phyloP scores from a whole-genome alignment of 1,284 basidiomycete species.

The Melanopsichium pennsylvanicum region DNA sequence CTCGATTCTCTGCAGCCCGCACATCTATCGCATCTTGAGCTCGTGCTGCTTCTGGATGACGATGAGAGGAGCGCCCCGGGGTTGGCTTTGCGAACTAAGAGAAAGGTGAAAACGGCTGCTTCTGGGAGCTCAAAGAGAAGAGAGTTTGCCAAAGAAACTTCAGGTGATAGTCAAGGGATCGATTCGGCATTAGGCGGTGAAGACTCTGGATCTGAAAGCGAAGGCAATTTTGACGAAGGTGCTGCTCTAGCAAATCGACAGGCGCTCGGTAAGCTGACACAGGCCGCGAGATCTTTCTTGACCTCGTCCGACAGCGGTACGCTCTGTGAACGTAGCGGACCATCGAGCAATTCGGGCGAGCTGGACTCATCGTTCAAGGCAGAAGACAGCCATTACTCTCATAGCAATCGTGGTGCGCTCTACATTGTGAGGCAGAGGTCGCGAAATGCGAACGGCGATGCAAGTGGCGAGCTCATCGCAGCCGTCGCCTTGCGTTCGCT shows the following conservation, averaged over 20 bases:
- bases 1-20: slow-evolving; percentile 30
- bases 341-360: slow-evolving; percentile 3
- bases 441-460: not conserved
- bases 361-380: slow-evolving; percentile 28
- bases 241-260: slow-evolving; percentile 7
- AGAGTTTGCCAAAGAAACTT: not conserved
- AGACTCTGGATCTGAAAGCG: slow-evolving; percentile 29
- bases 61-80: slow-evolving; percentile 7
- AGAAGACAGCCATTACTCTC: slow-evolving; percentile 40
- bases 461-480: slow-evolving; percentile 14
- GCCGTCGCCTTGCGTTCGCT: slow-evolving; percentile 38
- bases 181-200: not conserved
- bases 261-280: slow-evolving; percentile 3
- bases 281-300: slow-evolving; percentile 19
- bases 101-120: slow-evolving; percentile 5
- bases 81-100: slow-evolving; percentile 4
- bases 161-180: not conserved
- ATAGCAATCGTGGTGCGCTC: slow-evolving; percentile 38
- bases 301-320: not conserved
- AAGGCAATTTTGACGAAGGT: slow-evolving; percentile 15
- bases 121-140: slow-evolving; percentile 11
- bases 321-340: not conserved
- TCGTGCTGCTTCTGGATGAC: slow-evolving; percentile 26
- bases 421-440: slow-evolving; percentile 19
- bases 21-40: slow-evolving; percentile 28